Evolutionary conservation across 2,329 filamentous ascomycete genomes (phyloP).

Genomic region (Diaporthe humulicola): DNA sequence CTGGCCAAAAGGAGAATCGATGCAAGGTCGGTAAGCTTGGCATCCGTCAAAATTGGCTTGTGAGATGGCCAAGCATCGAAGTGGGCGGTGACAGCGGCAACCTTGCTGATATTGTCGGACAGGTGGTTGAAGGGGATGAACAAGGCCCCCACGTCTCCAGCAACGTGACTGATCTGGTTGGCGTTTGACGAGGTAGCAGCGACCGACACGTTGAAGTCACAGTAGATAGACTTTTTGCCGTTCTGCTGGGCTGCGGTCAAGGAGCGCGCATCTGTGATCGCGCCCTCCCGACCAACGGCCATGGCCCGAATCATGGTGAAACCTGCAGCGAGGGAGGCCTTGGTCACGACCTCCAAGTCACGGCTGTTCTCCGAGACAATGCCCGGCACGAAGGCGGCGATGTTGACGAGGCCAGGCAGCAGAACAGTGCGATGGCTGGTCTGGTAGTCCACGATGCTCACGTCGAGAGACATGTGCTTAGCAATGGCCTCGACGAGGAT

Average conservation of each 20-base stretch:
- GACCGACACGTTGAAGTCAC: slow-evolving; percentile 86
- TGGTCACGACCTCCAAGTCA: slow-evolving; percentile 78
- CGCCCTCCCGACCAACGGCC: slow-evolving; percentile 79
- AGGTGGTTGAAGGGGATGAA: slow-evolving; percentile 88
- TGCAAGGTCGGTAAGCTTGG: slow-evolving; percentile 84
- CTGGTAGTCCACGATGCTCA: slow-evolving; percentile 89
- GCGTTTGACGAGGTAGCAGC: slow-evolving; percentile 80
- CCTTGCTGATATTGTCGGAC: slow-evolving; percentile 86
- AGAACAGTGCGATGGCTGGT: slow-evolving; percentile 85
- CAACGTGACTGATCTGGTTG: slow-evolving; percentile 79
- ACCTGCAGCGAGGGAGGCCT: slow-evolving; percentile 79
- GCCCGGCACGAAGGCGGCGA: slow-evolving; percentile 84
- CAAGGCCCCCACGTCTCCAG: slow-evolving; percentile 81
- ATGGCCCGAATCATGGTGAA: slow-evolving; percentile 87
- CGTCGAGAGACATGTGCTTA: slow-evolving; percentile 86
- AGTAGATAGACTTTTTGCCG: slow-evolving; percentile 75
- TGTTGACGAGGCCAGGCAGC: slow-evolving; percentile 82
- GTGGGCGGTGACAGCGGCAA: slow-evolving; percentile 82
- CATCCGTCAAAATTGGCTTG: slow-evolving; percentile 86
- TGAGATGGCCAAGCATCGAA: slow-evolving; percentile 82
- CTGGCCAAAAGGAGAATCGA: slow-evolving; percentile 83
- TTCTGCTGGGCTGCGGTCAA: slow-evolving; percentile 80
- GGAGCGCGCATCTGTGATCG: slow-evolving; percentile 79
- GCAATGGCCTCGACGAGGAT: slow-evolving; percentile 95
- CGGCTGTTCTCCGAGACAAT: slow-evolving; percentile 73